Evolutionary conservation across 805 yeast species (phyloP).

Genomic region (Spathaspora boniae): DNA sequence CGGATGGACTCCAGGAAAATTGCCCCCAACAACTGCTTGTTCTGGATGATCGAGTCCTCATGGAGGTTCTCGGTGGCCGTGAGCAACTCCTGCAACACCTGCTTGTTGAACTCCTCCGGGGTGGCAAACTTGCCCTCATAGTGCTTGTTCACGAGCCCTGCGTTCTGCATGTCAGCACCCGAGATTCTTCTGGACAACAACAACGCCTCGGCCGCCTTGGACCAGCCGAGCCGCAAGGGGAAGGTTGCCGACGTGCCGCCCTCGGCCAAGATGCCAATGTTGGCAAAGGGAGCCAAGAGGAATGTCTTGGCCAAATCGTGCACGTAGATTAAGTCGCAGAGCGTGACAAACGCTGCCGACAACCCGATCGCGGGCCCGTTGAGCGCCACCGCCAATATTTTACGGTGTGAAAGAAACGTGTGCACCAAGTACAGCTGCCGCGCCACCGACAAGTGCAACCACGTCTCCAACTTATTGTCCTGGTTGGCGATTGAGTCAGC

Average conservation of each 20-base stretch:
- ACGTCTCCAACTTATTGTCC: conserved; percentile 35
- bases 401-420: conserved; percentile 64
- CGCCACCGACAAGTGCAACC: conserved; percentile 58
- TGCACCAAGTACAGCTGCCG: conserved; percentile 68
- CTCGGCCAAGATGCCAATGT: conserved; percentile 78
- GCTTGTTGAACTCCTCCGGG: conserved; percentile 41
- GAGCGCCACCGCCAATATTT: conserved; percentile 66
- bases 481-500: conserved; percentile 25
- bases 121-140: conserved; percentile 35
- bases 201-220: conserved; percentile 69
- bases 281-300: conserved; percentile 75
- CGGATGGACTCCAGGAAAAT: conserved; percentile 35
- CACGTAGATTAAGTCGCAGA: conserved; percentile 74
- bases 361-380: conserved; percentile 89
- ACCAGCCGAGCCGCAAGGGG: conserved; percentile 65
- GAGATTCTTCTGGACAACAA: conserved; percentile 62
- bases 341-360: conserved; percentile 64
- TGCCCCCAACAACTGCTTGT: conserved; percentile 39
- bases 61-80: conserved; percentile 41
- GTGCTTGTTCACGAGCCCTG: conserved; percentile 62
- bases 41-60: conserved; percentile 35
- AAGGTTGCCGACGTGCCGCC: conserved; percentile 71
- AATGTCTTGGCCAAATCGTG: conserved; percentile 53
- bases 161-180: conserved; percentile 50
- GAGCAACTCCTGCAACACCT: conserved; percentile 34